Conservation (phyloP, 2,329 filamentous ascomycete genomes). For the Sporothrix brunneoviolacea region DNA sequence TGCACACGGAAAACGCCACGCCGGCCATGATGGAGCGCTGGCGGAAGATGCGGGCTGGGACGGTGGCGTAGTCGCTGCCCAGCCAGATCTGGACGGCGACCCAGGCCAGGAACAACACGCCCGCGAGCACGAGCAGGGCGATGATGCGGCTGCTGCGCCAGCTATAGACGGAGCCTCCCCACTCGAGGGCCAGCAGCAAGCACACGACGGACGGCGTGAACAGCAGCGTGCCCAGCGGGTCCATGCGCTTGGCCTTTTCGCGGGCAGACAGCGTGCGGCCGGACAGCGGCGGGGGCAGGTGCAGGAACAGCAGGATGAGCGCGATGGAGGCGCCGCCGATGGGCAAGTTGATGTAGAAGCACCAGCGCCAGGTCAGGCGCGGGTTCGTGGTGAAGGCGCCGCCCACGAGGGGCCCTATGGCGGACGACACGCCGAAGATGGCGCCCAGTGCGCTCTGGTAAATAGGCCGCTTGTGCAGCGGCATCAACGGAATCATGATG, state of each 20-base stretch:
- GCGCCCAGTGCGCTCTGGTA: conserved; percentile 31
- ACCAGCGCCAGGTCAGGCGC: conserved; percentile 32
- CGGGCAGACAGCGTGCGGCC: not conserved
- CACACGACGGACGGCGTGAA: conserved; percentile 30
- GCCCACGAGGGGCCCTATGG: conserved; percentile 32
- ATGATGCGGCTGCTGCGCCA: conserved; percentile 29
- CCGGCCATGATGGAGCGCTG: conserved; percentile 20
- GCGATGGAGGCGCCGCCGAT: conserved; percentile 27
- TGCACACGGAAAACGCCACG: not conserved
- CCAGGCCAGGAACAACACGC: conserved; percentile 24
- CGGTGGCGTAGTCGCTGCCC: conserved; percentile 28
- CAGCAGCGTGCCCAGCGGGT: conserved; percentile 17
- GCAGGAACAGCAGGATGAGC: conserved; percentile 25
- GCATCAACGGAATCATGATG: conserved; percentile 29
- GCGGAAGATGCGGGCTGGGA: conserved; percentile 33
- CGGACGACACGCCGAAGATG: conserved; percentile 29
- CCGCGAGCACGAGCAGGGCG: conserved; percentile 24
- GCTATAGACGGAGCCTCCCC: conserved; percentile 30
- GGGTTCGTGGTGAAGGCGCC: conserved; percentile 30
- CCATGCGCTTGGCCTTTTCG: conserved; percentile 31
- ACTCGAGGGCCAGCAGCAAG: conserved; percentile 39
- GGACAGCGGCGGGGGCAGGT: conserved; percentile 18
- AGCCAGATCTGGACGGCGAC: conserved; percentile 27
- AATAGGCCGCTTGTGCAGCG: conserved; percentile 27
- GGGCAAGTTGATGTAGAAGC: conserved; percentile 35